A percentile compares a stretch with the other conserved stretches of the same genome.
Conservation (phyloP, 2,329 filamentous ascomycete species). For the Fusarium lateritium region DNA sequence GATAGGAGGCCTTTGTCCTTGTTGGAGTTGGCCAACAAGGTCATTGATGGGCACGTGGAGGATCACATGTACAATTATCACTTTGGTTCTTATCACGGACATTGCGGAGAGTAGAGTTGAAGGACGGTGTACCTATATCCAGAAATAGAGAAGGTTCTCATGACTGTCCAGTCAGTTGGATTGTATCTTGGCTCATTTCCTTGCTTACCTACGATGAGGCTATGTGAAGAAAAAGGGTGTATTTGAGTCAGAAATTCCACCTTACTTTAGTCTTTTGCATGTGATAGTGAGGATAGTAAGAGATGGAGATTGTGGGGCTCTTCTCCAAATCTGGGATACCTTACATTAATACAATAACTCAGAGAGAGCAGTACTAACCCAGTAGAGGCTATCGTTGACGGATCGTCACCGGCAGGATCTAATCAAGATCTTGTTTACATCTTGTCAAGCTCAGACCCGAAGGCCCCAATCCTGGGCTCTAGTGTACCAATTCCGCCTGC, state of each 20-base stretch:
- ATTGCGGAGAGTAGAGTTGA: slow-evolving; percentile 27
- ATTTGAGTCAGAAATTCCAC: background rate
- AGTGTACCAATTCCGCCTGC: slow-evolving; percentile 34
- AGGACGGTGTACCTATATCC: slow-evolving; percentile 35
- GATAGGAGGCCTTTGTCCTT: background rate
- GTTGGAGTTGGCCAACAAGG: slow-evolving; percentile 20
- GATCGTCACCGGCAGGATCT: slow-evolving; percentile 1
- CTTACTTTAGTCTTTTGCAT: slow-evolving; percentile 39
- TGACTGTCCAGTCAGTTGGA: slow-evolving; percentile 9
- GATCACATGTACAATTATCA: slow-evolving; percentile 46
- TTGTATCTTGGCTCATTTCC: background rate
- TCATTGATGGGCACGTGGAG: slow-evolving; percentile 14
- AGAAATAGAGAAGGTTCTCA: slow-evolving; percentile 32
- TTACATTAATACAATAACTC: too few relatives aligned
- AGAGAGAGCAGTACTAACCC: background rate
- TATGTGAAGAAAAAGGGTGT: background rate
- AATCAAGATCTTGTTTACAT: slow-evolving; percentile 9
- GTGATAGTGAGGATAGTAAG: slow-evolving; percentile 34
- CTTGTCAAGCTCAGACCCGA: too few relatives aligned
- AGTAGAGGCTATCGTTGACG: background rate
- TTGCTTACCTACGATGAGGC: slow-evolving; percentile 10
- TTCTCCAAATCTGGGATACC: slow-evolving; percentile 20
- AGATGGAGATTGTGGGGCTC: slow-evolving; percentile 38
- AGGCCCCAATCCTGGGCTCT: background rate
- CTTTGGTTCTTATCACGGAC: slow-evolving; percentile 18